A percentile compares a stretch with the other conserved stretches of the same genome.
Evolutionary conservation across 192 early-diverging fungal genomes (phyloP).

Genomic region (Oehlia diaphana): DNA sequence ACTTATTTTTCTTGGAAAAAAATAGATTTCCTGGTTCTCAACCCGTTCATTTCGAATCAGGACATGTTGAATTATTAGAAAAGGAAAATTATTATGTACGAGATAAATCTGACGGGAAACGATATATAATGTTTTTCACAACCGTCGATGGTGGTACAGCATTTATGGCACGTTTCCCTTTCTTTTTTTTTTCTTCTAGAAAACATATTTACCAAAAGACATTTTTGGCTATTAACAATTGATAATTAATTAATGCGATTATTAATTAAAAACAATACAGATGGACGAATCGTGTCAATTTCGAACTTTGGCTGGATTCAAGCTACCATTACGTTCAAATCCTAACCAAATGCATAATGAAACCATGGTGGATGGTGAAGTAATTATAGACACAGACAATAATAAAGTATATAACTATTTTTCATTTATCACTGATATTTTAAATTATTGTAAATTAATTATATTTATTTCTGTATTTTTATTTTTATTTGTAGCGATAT

Average conservation of each 20-base stretch:
- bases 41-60: conserved; percentile 49
- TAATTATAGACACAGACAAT: conserved; percentile 61
- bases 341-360: conserved; percentile 49
- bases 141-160: conserved; percentile 44
- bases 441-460: background rate
- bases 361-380: conserved; percentile 73
- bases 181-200: background rate
- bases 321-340: conserved; percentile 46
- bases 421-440: background rate
- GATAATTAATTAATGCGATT: background rate
- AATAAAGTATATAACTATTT: conserved; percentile 36
- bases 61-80: conserved; percentile 46
- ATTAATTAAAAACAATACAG: conserved; percentile 37
- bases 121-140: conserved; percentile 45
- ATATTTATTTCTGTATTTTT: background rate
- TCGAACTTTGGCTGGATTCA: conserved; percentile 51
- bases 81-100: conserved; percentile 61
- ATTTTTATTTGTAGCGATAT: conserved; percentile 38
- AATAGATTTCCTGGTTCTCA: conserved; percentile 60
- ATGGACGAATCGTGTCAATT: conserved; percentile 69
- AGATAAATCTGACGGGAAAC: conserved; percentile 53
- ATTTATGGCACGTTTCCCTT: conserved; percentile 44
- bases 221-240: no score
- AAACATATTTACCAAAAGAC: background rate
- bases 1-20: background rate